A percentile compares a stretch with the other conserved stretches of the same genome.
Evolutionary conservation across 176 grass and related monocot genomes (phyloP).

Genomic region (Aegilops speltoides): DNA sequence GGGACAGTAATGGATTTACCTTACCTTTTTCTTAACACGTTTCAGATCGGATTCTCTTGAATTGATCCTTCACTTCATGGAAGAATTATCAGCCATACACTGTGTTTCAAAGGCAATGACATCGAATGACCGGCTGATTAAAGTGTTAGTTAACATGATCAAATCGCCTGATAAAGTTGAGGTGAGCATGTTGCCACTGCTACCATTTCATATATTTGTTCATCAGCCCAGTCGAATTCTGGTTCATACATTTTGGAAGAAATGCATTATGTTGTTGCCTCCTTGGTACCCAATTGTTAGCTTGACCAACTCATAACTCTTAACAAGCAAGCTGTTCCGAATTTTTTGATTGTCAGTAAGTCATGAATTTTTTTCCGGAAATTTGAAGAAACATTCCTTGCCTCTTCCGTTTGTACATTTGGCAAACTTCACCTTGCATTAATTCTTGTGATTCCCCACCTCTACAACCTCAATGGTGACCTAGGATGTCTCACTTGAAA

Average conservation of each 20-base stretch:
- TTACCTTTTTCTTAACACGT: slow-evolving; percentile 32
- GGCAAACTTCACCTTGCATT: not conserved
- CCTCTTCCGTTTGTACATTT: slow-evolving; percentile 31
- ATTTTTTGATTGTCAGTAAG: not conserved
- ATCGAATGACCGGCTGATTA: slow-evolving; percentile 57
- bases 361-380: not conserved
- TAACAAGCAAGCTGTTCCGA: not conserved
- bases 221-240: not conserved
- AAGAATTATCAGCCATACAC: slow-evolving; percentile 73
- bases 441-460: not conserved
- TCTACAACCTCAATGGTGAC: not conserved
- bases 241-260: slow-evolving; percentile 6
- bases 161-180: slow-evolving; percentile 93
- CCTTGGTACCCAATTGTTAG: slow-evolving; percentile 19
- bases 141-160: slow-evolving; percentile 59
- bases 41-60: slow-evolving; percentile 59
- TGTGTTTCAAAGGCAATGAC: slow-evolving; percentile 58
- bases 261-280: not conserved
- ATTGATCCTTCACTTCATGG: slow-evolving; percentile 70
- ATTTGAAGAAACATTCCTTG: not conserved
- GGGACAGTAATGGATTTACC: not conserved
- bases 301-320: not conserved
- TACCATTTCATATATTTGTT: slow-evolving; percentile 25
- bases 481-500: slow-evolving; percentile 14
- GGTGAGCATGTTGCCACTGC: slow-evolving; percentile 41